Evolutionary conservation across 1,284 basidiomycete genomes (phyloP), one percentile per base, ranked within the genome.

Genomic region (Rhodotorula sp.): DNA sequence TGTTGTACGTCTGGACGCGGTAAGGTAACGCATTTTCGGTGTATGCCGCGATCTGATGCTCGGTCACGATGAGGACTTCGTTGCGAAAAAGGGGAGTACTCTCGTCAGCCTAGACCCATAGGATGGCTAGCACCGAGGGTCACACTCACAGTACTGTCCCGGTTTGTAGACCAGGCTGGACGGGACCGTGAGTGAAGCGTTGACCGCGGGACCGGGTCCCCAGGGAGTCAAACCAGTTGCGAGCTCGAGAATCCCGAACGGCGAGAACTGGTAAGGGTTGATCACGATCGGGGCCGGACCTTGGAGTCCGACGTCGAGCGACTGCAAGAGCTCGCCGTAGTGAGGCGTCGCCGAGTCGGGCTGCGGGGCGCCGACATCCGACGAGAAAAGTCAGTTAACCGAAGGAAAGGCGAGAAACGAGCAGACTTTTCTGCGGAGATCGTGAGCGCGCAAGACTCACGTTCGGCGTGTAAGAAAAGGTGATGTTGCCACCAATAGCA

Each of bases 1-100:
- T 49, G 60, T 62, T 62, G 60, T 62, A 62, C 24, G 48, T 42
- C 42, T 55, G 61, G 10, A 62, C 61, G 53, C 61, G 37, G n/a
- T 45, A 62, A 26, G 29, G 7, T 12, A 42, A 29, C 42, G 18
- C n/a, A n/a, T 44, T 10, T 4, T 37, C 42, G 5, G 42, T 44
- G 53, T 62, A 62, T 17, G 53, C 29, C 10, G 42, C 17, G 26
- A 33, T 17, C 53, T 62, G 61, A 53, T 62, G 53, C 53, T 62
- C 61, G 4, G 42, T 30, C 20, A 62, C 18, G 42, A 62, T 55
- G 18, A 62, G 33, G 48, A 49, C 59, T 60, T 45, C 29, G 18
- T 18, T 0, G 20, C 18, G 58, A 15, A 17, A 15, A 17, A 6
- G 5, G 57, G 37, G 10, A 42, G 37, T 12, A 42, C 10, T 42